phyloP scores from a whole-genome alignment of 768 basidiomycete genomes.

The Tylopilus vinaceipallidus region DNA sequence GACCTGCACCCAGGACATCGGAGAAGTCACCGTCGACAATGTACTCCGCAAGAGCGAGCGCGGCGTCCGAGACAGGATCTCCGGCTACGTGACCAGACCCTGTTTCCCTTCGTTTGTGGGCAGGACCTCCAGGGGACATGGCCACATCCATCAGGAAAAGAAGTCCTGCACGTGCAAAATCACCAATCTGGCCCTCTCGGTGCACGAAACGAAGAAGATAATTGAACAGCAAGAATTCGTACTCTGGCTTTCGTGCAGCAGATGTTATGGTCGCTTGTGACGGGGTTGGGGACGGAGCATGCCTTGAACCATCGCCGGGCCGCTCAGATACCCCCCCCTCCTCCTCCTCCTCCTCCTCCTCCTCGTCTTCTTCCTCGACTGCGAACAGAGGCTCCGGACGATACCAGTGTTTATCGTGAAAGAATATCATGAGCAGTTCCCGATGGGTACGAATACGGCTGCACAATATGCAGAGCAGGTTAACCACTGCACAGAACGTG shows the following conservation, averaged over 20 bases:
- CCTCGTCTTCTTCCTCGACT: conserved; percentile 75
- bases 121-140: conserved; percentile 72
- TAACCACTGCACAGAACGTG: conserved; percentile 63
- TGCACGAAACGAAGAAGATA: conserved; percentile 95
- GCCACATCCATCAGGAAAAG: conserved; percentile 96
- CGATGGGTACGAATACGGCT: conserved; percentile 87
- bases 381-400: conserved; percentile 72
- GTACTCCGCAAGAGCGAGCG: conserved; percentile 86
- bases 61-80: conserved; percentile 83
- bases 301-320: conserved; percentile 12
- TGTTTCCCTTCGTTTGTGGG: conserved; percentile 39
- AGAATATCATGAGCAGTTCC: conserved; percentile 94
- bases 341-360: conserved; percentile 47
- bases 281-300: conserved; percentile 54
- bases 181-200: conserved; percentile 90
- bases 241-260: conserved; percentile 70
- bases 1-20: conserved; percentile 91
- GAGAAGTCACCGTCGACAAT: conserved; percentile 97
- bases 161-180: conserved; percentile 88
- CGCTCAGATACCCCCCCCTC: conserved; percentile 14
- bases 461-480: conserved; percentile 88
- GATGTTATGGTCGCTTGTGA: conserved; percentile 60
- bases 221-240: conserved; percentile 94
- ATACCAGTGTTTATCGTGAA: conserved; percentile 91
- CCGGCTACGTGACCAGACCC: conserved; percentile 16